Evolutionary conservation across 2,329 filamentous ascomycete species (phyloP), one percentile per base, ranked within the genome.

Genomic region (Talaromyces verruculosus): DNA sequence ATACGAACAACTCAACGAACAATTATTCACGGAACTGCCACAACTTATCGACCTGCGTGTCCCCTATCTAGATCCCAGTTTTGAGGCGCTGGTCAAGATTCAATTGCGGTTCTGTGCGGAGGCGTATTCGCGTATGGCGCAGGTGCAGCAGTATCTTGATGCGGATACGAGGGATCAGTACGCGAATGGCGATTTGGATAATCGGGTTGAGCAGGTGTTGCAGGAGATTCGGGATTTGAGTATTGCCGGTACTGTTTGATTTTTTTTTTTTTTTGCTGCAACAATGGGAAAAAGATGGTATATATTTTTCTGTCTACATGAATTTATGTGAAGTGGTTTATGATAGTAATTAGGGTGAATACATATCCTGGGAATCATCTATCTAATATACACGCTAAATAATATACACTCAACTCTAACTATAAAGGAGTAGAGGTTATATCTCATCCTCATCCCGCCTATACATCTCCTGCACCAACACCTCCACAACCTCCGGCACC

Each of bases 81-180:
- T 99, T 76, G 95, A 99, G 81, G 95, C 96, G 0, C 88, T 99
- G 62, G 95, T 99, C 78, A 99, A 99, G 84, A 99, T 99, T 71
- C 95, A 99, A 82, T 80, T 99, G 73, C 87, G 95, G 43, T 99
- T 99, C 83, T 99, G 96, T 75, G 95, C 96, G 7, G 95, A 99
- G 81, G 95, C 95, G 1, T 99, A 99, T 80, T 93, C 89, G 68
- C 86, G 95, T 58, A 99, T 99, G 95, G 95, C 96, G 30, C 96
- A 99, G 82, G 96, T 99, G 65, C 95, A 99, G 82, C 95, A 99
- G 81, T 98, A 97, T 78, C 85, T 99, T 37, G 95, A 98, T 76
- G 91, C 94, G 35, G 93, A 97, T 75, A 98, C 94, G 62, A 87
- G 95, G 78, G 95, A 99, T 70, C 91, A 97, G 80, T 99, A 99